phyloP scores from a whole-genome alignment of 805 yeast species.

The Starmerella sp. region DNA sequence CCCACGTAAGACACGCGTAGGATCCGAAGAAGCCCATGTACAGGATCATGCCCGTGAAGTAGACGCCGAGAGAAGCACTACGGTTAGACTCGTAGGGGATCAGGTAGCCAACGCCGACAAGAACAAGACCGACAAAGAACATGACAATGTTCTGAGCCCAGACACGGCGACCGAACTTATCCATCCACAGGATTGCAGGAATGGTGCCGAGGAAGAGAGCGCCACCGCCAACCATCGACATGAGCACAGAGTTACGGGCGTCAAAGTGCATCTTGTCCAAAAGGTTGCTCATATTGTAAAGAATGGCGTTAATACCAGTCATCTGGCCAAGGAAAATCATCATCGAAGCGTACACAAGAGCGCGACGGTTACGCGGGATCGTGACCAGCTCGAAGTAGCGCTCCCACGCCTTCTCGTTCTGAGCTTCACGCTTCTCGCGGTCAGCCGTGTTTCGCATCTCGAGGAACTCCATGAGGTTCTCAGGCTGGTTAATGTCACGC shows the following conservation, averaged over 20 bases:
- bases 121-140: conserved; percentile 48
- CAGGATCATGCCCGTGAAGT: conserved; percentile 49
- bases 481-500: conserved; percentile 37
- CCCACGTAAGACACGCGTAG: conserved; percentile 59
- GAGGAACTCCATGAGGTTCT: conserved; percentile 43
- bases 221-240: conserved; percentile 63
- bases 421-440: conserved; percentile 32
- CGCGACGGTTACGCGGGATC: conserved; percentile 50
- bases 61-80: conserved; percentile 46
- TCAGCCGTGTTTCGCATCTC: conserved; percentile 45
- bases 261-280: conserved; percentile 46
- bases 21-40: conserved; percentile 59
- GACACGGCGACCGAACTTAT: conserved; percentile 35
- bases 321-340: conserved; percentile 40
- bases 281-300: conserved; percentile 53
- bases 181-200: conserved; percentile 45
- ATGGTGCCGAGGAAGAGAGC: conserved; percentile 51
- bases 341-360: conserved; percentile 44
- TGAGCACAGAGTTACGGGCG: conserved; percentile 42
- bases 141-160: conserved; percentile 52
- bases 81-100: conserved; percentile 32
- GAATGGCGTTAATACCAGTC: conserved; percentile 57
- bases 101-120: conserved; percentile 49
- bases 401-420: conserved; percentile 32
- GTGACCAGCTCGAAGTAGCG: conserved; percentile 43